Evolutionary conservation across 805 yeast genomes (phyloP), one percentile per base, ranked within the genome.

Genomic region (Lipomyces orientalis): DNA sequence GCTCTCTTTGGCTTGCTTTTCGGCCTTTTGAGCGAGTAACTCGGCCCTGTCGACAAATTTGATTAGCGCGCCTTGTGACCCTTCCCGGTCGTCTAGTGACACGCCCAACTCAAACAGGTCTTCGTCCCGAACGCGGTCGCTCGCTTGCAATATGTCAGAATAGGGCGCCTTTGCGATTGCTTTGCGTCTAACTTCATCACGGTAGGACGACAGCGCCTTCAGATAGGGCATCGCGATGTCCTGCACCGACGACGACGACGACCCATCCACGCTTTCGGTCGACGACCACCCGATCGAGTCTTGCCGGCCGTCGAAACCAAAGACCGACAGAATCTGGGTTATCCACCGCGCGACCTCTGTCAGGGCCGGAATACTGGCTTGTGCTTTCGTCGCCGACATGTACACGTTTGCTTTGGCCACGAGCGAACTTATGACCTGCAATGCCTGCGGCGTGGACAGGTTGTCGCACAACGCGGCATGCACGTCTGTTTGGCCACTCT

Each of bases 401-500:
- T 94, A 95, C 49, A 87, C 84, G 77, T 95, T 94, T 7, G 91
- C 76, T 65, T 82, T 84, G 37, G 89, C 86, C 4, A 94, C 88
- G 65, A 95, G 80, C 19, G 90, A 96, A 68, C 85, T 80, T 60
- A 95, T 74, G 0, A 81, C 76, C 71, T 89, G 86, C 65, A 95
- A 78, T 0, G 88, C 97, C 65, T 81, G 83, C 29, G 97, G 95
- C 1, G 95, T 90, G 2, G 93, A 80, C 70, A 95, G 82, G 76
- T 92, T 95, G 77, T 95, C 99, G 79, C 97, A 89, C 80, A 95
- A 90, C 1, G 97, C 90, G 25, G 79, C 82, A 76, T 93, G 90
- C 1, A 90, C 91, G 22, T 82, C 85, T 5, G 76, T 77, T 76
- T 90, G 88, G 14, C 91, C 81, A 1, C 72, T 71, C 4, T 76